Conservation (phyloP, 345 rosid genomes). For the Hibiscus tridactylites region DNA sequence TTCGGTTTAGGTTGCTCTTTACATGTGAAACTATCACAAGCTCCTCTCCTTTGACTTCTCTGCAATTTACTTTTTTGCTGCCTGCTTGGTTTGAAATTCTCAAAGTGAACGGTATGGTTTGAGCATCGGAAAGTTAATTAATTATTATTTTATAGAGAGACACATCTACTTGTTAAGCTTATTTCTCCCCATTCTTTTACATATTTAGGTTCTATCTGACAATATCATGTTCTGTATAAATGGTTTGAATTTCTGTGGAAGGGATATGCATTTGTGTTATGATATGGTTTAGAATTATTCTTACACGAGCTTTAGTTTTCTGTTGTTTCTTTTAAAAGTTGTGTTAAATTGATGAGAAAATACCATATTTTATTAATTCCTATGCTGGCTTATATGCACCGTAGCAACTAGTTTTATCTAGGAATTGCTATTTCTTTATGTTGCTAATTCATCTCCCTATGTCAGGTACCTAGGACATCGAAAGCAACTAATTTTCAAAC, state of each 20-base stretch:
- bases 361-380: not conserved
- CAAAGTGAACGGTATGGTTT: no score
- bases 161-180: no score
- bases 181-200: no score
- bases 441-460: not conserved
- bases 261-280: no score
- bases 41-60: not conserved
- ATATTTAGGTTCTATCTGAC: no score
- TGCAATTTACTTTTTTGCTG: not conserved
- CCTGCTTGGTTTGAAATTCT: not conserved
- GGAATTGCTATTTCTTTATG: not conserved
- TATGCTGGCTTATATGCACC: not conserved
- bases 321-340: not conserved
- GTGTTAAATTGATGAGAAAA: not conserved
- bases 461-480: conserved; percentile 51
- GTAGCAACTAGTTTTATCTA: not conserved
- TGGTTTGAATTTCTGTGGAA: no score
- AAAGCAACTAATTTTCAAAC: conserved; percentile 27
- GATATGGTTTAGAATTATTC: no score
- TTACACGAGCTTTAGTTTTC: not conserved
- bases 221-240: no score
- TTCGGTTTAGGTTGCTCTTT: not conserved
- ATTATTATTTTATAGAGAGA: no score
- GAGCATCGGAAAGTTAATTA: no score
- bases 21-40: not conserved